Base-by-base conservation (phyloP, 2,329 filamentous ascomycete genomes). In the Penicillium crustosum region DNA sequence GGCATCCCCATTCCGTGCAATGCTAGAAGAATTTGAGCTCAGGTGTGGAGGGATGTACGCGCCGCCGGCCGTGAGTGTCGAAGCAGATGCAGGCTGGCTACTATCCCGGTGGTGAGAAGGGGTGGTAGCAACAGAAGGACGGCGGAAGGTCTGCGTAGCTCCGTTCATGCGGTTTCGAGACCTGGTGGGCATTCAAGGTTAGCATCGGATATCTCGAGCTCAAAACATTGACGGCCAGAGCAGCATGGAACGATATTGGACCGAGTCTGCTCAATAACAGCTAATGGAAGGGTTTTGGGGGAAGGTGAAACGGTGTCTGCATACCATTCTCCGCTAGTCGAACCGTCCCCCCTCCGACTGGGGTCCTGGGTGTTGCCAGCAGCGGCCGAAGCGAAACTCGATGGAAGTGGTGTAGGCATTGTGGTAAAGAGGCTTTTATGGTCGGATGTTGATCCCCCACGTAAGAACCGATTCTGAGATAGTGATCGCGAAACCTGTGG, bases 361-460 rank as follows among this genome's bases (percentile, higher is more conserved):
- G 84, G 77, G 74, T 86, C 73, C 81, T 76, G 79, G 69, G 83
- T 87, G 76, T 90, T 89, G 76, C 89, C 89, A 74, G 89, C 89
- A 67, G 89, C 89, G 70, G 89, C 89, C 73, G 89, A 91, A 74
- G 89, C 89, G 79, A 93, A 93, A 82, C 88, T 92, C 68, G 89
- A 91, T 70, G 89, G 87, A 76, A 91, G 84, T 79, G 89, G 87
- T 74, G 87, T 86, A 79, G 88, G 85, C 89, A 91, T 83, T 70
- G 66, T 77, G 68, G 57, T 60, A 62, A 55, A 60, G 57, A 61
- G 59, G 61, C 42, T 62, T 55, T 58, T 61, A 55, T 57, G 61
- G 62, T 60, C 58, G 61, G 62, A 67, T 61, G 44, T 55, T 58
- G 58, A 65, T 64, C 63, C 62, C 62, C 59, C 63, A 64, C 64